Conservation (phyloP, 345 rosid species). For the Lumnitzera racemosa region DNA sequence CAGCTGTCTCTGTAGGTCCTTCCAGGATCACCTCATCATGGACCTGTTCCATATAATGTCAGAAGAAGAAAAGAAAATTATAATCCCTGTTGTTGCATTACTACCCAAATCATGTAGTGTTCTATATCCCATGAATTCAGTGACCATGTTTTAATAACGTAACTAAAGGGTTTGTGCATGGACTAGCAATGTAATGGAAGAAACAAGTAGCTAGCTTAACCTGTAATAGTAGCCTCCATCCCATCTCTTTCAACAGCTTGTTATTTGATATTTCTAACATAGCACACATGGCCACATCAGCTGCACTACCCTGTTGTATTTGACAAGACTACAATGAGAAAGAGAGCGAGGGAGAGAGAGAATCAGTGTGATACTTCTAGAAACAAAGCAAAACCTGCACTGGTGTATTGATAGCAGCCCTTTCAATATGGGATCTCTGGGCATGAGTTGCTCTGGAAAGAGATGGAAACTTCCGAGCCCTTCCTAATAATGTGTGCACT, state of each 20-base stretch:
- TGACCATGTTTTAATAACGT: no score
- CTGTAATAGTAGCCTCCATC: conserved; percentile 93
- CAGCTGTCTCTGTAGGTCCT: conserved; percentile 88
- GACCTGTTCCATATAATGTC: conserved; percentile 37
- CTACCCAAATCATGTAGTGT: no score
- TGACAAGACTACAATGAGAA: conserved; percentile 3
- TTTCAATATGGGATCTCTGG: conserved; percentile 53
- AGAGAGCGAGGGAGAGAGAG: conserved; percentile 8
- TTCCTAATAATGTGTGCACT: conserved; percentile 72
- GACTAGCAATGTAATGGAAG: background rate
- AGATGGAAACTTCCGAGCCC: conserved; percentile 65
- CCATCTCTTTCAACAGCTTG: conserved; percentile 50
- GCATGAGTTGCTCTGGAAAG: conserved; percentile 24
- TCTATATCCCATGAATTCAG: no score
- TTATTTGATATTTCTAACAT: conserved; percentile 80
- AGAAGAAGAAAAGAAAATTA: background rate
- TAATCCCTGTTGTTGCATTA: background rate
- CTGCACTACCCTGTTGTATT: conserved; percentile 84
- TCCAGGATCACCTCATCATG: conserved; percentile 98
- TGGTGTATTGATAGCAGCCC: conserved; percentile 95
- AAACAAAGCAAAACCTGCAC: conserved; percentile 58
- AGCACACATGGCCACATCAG: conserved; percentile 97
- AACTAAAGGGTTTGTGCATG: no score
- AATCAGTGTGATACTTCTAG: background rate
- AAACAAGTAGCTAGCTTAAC: conserved; percentile 22